Base-by-base conservation (phyloP, 225 moss, liverwort and hornwort genomes). In the Antitrichia curtipendula region DNA sequence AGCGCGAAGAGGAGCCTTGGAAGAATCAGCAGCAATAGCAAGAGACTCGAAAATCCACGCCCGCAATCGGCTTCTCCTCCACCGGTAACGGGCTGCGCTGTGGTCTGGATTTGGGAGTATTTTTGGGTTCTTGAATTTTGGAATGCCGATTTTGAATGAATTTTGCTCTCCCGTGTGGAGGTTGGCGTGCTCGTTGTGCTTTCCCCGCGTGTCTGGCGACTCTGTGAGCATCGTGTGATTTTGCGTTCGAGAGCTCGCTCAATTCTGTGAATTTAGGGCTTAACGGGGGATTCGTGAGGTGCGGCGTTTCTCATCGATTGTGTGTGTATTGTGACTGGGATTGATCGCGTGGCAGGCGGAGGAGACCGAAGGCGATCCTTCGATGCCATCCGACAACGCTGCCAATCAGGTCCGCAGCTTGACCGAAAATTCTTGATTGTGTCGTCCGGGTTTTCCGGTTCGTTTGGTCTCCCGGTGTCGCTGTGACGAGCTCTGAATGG, bases 351-450 rank as follows among this genome's bases (percentile, higher is more conserved):
- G 84, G 54, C 91, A 94, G 94, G 92, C 88, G 80, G 81, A 87
- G 91, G 94, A 94, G 87, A 81, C 88, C 52, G 94, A 92, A 84
- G 94, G 83, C 69, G 94, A 94, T 91, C 92, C 88, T 87, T 92
- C 92, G 91, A 94, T 94, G 92, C 92, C 92, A 89, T 92, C 94
- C 70, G 91, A 94, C 54, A 91, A 81, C 89, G 90, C 89, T 58
- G 75, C 88, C 88, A 94, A 92, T 92, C 94, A 92, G 92, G 94
- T 94, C n/a, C 72, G 88, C 84, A 89, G 81, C 81, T 78, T 53
- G 43, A 52, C 75, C 8, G 45, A 34, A 41, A 77, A 54, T 89
- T 64, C 65, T 88, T 27, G 89, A 73, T 84, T 89, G 76, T 77
- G 63, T 34, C 29, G 68, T 79, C 72, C 24, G 85, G 50, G 73